phyloP scores from a whole-genome alignment of 768 basidiomycete genomes.

The Pleurotus djamor region DNA sequence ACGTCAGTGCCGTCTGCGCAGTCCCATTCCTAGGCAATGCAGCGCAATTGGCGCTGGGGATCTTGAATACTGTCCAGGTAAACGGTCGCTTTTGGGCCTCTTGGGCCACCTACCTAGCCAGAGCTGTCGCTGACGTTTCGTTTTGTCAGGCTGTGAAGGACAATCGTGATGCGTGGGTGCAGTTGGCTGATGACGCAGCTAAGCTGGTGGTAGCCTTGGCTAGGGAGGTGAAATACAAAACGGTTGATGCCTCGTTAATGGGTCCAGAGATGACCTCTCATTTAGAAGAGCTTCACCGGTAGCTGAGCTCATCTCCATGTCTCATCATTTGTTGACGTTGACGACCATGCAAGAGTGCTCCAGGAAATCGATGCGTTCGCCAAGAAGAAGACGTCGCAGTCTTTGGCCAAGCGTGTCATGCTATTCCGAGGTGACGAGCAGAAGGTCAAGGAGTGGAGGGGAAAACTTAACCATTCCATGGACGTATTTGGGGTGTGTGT shows the following conservation, averaged over 20 bases:
- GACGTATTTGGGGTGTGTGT: background rate
- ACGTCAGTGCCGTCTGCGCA: background rate
- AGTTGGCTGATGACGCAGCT: background rate
- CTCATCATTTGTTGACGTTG: background rate
- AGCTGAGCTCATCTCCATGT: background rate
- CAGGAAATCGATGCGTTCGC: background rate
- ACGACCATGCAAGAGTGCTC: background rate
- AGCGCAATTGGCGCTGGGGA: background rate
- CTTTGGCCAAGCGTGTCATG: background rate
- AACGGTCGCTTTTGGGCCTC: background rate
- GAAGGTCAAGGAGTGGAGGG: background rate
- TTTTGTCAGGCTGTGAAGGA: background rate
- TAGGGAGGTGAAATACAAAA: background rate
- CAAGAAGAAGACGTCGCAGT: background rate
- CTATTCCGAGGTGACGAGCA: background rate
- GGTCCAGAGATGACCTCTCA: background rate
- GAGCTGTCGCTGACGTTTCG: background rate
- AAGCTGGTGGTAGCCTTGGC: background rate
- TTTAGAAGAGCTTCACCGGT: background rate
- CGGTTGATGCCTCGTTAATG: background rate
- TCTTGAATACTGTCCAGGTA: background rate
- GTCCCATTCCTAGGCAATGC: conserved; percentile 1
- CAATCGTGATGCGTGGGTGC: background rate
- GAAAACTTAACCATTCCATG: background rate
- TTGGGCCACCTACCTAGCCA: too few species aligned